Percentiles rank a stretch among this genome's conserved stretches.
Evolutionary conservation across 2,329 filamentous ascomycete species (phyloP).

Genomic region (Tolypocladium cylindrosporum): DNA sequence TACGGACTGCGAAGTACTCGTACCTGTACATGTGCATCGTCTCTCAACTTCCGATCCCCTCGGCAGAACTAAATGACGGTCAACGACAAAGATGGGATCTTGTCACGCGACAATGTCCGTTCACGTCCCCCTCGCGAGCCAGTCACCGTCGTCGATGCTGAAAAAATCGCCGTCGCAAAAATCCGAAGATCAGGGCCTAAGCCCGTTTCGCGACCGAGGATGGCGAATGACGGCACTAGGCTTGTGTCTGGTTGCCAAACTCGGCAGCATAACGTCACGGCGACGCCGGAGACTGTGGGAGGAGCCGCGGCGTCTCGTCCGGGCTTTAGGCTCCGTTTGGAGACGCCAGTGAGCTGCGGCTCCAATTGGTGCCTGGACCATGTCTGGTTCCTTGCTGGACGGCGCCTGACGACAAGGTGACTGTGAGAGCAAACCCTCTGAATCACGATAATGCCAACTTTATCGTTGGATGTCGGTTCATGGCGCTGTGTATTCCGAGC

Average conservation of each 20-base stretch:
- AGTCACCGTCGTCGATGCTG: neutral
- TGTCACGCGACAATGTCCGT: neutral
- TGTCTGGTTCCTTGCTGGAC: too few species aligned
- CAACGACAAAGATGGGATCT: neutral
- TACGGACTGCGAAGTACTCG: too few species aligned
- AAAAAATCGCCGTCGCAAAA: neutral
- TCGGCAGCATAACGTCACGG: neutral
- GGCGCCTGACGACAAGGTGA: too few species aligned
- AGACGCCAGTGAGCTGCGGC: neutral
- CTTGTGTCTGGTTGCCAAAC: neutral
- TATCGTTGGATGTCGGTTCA: too few species aligned
- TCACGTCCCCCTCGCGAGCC: neutral
- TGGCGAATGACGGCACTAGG: neutral
- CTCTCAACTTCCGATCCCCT: neutral
- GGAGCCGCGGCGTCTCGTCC: neutral
- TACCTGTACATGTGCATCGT: neutral
- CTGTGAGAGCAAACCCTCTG: too few species aligned
- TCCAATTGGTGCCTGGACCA: too few species aligned
- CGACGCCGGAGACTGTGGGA: neutral
- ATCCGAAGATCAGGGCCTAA: neutral
- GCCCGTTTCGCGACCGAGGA: neutral
- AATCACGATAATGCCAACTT: too few species aligned
- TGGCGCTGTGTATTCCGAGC: too few species aligned
- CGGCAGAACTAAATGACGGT: neutral
- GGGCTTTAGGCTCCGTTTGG: neutral